These are phyloP conservation scores for Tulasnella sp. DNA, from an alignment of 768 basidiomycete genomes.

Conservation along the genomic window DNA sequence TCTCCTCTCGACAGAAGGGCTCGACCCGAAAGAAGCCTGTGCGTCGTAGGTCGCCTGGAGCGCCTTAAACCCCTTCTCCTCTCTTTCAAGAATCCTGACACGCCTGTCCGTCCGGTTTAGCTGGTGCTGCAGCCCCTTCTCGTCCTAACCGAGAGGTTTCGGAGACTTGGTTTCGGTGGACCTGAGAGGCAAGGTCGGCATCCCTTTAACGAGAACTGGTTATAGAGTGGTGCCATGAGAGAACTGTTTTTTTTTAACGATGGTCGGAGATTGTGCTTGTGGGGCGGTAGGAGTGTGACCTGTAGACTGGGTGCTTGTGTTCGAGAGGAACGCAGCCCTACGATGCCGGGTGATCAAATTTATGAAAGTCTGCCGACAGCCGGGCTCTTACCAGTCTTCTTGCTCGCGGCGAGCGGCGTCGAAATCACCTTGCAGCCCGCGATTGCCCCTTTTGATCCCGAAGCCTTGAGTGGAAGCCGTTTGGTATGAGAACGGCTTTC, in stretches of 20 bases:
- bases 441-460: conserved; percentile 52
- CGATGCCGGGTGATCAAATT: not conserved
- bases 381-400: conserved; percentile 43
- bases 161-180: not conserved
- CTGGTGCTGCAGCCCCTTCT: conserved; percentile 40
- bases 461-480: conserved; percentile 46
- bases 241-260: conserved; percentile 58
- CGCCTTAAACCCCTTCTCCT: conserved; percentile 59
- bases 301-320: conserved; percentile 24
- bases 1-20: too few species aligned
- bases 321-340: conserved; percentile 26
- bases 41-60: conserved; percentile 64
- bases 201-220: conserved; percentile 53
- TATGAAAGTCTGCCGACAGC: conserved; percentile 16
- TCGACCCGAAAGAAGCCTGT: conserved; percentile 38
- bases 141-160: conserved; percentile 32
- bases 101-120: conserved; percentile 35
- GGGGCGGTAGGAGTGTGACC: conserved; percentile 32
- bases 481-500: conserved; percentile 68
- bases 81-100: conserved; percentile 48
- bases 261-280: conserved; percentile 47
- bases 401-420: conserved; percentile 56
- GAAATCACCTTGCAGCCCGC: conserved; percentile 60
- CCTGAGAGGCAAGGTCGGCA: conserved; percentile 37
- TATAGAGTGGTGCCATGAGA: conserved; percentile 48